Evolutionary conservation across 2,329 filamentous ascomycete species (phyloP).

Genomic region (Thyridium curvatum): DNA sequence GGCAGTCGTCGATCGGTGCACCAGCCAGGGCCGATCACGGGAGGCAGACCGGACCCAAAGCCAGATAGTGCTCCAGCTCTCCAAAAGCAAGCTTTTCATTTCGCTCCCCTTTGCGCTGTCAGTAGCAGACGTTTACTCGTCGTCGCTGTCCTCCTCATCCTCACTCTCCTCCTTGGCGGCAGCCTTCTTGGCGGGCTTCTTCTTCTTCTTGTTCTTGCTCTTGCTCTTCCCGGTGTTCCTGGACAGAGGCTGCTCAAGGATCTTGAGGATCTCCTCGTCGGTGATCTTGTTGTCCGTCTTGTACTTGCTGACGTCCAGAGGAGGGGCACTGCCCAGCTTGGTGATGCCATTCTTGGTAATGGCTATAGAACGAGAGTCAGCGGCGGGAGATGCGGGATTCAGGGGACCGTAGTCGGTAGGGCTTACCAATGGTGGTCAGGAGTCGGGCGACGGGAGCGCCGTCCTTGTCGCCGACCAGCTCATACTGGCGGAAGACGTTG

Average conservation of each 20-base stretch:
- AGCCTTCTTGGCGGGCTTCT: conserved; percentile 40
- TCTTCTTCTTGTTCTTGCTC: conserved; percentile 80
- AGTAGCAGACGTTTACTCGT: conserved; percentile 18
- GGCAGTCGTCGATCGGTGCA: no score
- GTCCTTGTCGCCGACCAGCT: conserved; percentile 93
- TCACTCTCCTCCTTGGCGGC: conserved; percentile 16
- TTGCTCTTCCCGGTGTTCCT: conserved; percentile 90
- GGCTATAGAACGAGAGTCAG: conserved; percentile 41
- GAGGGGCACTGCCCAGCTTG: conserved; percentile 71
- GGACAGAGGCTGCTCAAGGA: conserved; percentile 80
- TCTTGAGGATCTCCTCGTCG: conserved; percentile 91
- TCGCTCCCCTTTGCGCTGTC: conserved; percentile 3
- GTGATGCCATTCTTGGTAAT: conserved; percentile 97
- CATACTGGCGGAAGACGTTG: conserved; percentile 91
- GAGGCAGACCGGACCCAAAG: no score
- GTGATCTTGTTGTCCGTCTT: conserved; percentile 97
- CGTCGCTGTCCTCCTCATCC: conserved; percentile 25
- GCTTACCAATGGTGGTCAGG: conserved; percentile 88
- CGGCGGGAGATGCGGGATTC: not conserved
- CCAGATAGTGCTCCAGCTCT: no score
- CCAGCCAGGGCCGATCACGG: no score
- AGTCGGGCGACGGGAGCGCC: conserved; percentile 76
- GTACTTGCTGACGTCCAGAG: conserved; percentile 72
- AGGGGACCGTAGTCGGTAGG: no score
- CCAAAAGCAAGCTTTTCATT: not conserved